Evolutionary conservation across 108 stramenopile genomes (phyloP).

Genomic region (Cyclotella distinguenda): DNA sequence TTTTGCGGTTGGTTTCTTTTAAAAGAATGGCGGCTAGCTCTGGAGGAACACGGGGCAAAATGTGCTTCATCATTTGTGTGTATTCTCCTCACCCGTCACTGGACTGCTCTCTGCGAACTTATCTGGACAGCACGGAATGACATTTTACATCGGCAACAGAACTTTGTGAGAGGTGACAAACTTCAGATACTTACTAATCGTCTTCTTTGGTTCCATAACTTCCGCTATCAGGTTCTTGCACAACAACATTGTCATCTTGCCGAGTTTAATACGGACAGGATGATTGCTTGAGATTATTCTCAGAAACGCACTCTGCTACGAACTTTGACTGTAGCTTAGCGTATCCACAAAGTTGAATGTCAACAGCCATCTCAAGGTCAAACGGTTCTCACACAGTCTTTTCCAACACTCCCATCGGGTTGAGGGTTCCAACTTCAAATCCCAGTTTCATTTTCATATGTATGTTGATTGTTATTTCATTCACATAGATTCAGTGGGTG

Average conservation of each 20-base stretch:
- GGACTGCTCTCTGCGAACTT: neutral
- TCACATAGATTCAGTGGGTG: no score
- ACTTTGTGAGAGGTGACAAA: no score
- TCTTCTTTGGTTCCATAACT: neutral
- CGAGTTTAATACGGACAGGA: neutral
- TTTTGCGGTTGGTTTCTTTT: neutral
- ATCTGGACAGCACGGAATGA: neutral
- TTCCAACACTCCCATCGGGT: neutral
- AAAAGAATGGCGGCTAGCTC: neutral
- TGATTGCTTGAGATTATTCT: neutral
- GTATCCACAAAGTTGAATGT: neutral
- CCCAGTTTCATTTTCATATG: no score
- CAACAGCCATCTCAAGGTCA: neutral
- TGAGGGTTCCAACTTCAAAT: no score
- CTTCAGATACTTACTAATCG: no score
- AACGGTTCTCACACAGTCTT: neutral
- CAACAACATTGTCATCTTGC: neutral
- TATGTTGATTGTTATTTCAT: no score
- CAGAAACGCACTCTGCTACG: neutral
- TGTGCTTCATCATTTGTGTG: neutral
- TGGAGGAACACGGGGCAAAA: neutral
- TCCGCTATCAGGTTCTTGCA: neutral
- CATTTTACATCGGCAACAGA: neutral
- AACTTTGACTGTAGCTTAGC: neutral
- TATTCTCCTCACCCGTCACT: neutral